Evolutionary conservation across 345 rosid genomes (phyloP).

Genomic region (Eucalyptus curtisii): DNA sequence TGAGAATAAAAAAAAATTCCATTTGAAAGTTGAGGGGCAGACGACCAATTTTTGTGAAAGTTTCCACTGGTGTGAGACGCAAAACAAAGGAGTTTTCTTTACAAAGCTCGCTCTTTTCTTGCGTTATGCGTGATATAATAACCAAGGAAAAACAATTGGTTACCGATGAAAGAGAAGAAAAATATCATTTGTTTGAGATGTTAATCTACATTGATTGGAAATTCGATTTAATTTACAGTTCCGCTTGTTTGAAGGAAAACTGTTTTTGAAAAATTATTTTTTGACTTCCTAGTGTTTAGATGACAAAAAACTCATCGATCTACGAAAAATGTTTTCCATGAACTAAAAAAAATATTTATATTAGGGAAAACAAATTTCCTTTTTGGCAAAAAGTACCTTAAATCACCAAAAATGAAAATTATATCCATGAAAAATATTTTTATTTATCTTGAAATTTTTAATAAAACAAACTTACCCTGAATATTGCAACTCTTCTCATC

Average conservation of each 20-base stretch:
- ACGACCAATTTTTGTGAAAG: neutral
- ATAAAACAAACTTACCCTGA: neutral
- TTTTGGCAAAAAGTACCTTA: neutral
- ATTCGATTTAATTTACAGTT: neutral
- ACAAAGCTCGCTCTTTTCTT: neutral
- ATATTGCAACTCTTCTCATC: neutral
- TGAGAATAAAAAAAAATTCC: neutral
- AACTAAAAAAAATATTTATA: too few relatives aligned
- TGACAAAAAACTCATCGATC: neutral
- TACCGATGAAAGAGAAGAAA: neutral
- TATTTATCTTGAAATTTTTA: neutral
- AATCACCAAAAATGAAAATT: neutral
- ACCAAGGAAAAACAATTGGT: neutral
- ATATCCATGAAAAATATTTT: neutral
- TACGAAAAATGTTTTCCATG: fast-evolving
- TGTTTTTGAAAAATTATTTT: neutral
- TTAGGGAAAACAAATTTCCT: neutral
- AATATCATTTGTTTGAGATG: neutral
- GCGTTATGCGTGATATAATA: neutral
- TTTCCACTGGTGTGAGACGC: neutral
- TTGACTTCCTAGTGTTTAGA: neutral
- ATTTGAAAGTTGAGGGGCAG: neutral
- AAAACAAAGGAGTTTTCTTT: neutral
- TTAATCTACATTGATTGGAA: neutral
- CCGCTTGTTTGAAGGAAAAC: neutral